Evolutionary conservation across 495 filamentous ascomycete genomes (phyloP).

Genomic region (Hypoxylon lenormandii): DNA sequence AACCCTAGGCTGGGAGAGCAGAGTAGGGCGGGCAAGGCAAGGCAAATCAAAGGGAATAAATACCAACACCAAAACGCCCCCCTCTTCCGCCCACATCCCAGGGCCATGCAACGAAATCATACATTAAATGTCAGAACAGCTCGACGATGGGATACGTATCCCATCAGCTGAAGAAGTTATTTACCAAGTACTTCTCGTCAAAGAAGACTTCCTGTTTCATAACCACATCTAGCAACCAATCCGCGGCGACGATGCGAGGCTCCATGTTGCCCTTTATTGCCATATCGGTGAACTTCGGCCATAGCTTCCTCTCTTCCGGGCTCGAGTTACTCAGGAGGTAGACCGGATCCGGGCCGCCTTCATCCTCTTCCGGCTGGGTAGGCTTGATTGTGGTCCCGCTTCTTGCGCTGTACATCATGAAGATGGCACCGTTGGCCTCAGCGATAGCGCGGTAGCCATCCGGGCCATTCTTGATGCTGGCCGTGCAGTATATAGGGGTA

Average conservation of each 20-base stretch:
- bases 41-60: slow-evolving; percentile 1
- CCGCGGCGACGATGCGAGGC: slow-evolving; percentile 79
- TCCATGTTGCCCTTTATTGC: slow-evolving; percentile 76
- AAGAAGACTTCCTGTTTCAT: slow-evolving; percentile 83
- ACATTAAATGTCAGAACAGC: slow-evolving; percentile 24
- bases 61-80: slow-evolving; percentile 21
- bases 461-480: slow-evolving; percentile 78
- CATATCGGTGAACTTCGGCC: slow-evolving; percentile 82
- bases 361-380: slow-evolving; percentile 68
- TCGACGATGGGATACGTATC: slow-evolving; percentile 5
- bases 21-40: neutral
- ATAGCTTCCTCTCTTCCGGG: slow-evolving; percentile 76
- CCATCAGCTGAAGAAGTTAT: slow-evolving; percentile 51
- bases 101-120: slow-evolving; percentile 30
- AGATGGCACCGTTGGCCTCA: slow-evolving; percentile 86
- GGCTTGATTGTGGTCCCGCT: slow-evolving; percentile 69
- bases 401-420: slow-evolving; percentile 79
- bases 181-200: slow-evolving; percentile 69
- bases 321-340: slow-evolving; percentile 77
- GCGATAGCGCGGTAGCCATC: slow-evolving; percentile 87
- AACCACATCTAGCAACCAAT: slow-evolving; percentile 90
- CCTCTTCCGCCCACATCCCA: slow-evolving; percentile 2
- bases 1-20: neutral
- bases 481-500: slow-evolving; percentile 82
- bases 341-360: slow-evolving; percentile 73